These are phyloP conservation scores for Aspergillus brunneoviolaceus DNA, from an alignment of 2,329 filamentous ascomycete species.

Conservation along the genomic window DNA sequence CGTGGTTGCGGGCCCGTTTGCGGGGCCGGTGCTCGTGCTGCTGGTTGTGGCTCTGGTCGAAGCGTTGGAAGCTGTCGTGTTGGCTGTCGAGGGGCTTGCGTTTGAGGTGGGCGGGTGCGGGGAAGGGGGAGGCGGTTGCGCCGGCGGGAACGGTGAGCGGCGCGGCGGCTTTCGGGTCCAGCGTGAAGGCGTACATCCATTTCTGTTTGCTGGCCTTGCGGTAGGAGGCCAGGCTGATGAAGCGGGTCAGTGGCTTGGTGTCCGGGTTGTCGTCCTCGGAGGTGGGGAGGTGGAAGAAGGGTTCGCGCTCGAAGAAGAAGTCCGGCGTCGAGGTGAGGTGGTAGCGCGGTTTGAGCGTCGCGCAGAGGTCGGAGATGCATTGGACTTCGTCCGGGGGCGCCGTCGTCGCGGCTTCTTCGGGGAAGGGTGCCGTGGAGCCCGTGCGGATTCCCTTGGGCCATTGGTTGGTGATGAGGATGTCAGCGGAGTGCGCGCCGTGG, in stretches of 20 bases:
- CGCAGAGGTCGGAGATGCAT: slow-evolving; percentile 74
- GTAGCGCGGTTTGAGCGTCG: slow-evolving; percentile 82
- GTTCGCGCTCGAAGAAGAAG: slow-evolving; percentile 86
- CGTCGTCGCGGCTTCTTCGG: slow-evolving; percentile 54
- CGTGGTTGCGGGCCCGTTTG: slow-evolving; percentile 43
- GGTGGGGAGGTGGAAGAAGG: slow-evolving; percentile 71
- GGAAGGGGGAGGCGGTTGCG: slow-evolving; percentile 69
- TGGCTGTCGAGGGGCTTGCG: slow-evolving; percentile 48
- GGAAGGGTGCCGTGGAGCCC: slow-evolving; percentile 65
- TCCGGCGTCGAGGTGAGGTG: slow-evolving; percentile 73
- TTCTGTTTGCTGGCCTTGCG: slow-evolving; percentile 74
- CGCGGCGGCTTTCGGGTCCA: slow-evolving; percentile 64
- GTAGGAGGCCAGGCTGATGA: slow-evolving; percentile 81
- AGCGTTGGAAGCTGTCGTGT: slow-evolving; percentile 38
- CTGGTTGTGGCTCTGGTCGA: slow-evolving; percentile 39
- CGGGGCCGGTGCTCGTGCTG: slow-evolving; percentile 36
- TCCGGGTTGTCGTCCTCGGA: slow-evolving; percentile 50
- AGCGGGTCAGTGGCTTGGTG: slow-evolving; percentile 69
- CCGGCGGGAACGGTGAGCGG: slow-evolving; percentile 64
- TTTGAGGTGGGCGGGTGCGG: slow-evolving; percentile 53
- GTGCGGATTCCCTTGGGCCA: slow-evolving; percentile 77
- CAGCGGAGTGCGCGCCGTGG: slow-evolving; percentile 72
- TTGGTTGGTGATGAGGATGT: slow-evolving; percentile 81
- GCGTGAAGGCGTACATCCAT: slow-evolving; percentile 60
- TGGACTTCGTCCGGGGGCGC: slow-evolving; percentile 57